These are phyloP conservation scores for Saccharomyces hybrid DNA, from an alignment of 1,139 yeast species.

Conservation along the genomic window DNA sequence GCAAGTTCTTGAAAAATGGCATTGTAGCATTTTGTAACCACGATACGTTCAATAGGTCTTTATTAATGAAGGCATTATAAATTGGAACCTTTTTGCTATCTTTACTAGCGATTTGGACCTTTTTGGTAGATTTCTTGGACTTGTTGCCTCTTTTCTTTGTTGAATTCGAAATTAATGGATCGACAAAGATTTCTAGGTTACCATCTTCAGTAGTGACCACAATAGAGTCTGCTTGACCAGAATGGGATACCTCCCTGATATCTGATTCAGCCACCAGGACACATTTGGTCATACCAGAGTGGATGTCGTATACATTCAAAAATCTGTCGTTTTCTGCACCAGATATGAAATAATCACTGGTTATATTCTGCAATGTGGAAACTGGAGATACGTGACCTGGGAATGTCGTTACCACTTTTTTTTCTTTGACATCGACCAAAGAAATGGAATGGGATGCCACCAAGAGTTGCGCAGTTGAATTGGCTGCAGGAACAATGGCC, in stretches of 20 bases:
- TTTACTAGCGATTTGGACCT: slow-evolving; percentile 37
- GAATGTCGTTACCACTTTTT: slow-evolving; percentile 40
- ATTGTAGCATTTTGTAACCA: slow-evolving; percentile 71
- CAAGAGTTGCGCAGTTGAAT: slow-evolving; percentile 33
- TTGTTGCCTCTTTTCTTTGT: slow-evolving; percentile 36
- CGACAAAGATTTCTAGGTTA: slow-evolving; percentile 52
- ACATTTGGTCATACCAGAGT: slow-evolving; percentile 33
- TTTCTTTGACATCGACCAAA: slow-evolving; percentile 39
- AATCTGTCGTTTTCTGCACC: slow-evolving; percentile 75
- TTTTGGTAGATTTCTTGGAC: slow-evolving; percentile 44
- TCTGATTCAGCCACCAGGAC: slow-evolving; percentile 65
- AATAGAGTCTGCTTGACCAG: slow-evolving; percentile 38
- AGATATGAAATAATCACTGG: slow-evolving; percentile 47
- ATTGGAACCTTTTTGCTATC: slow-evolving; percentile 32
- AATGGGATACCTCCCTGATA: slow-evolving; percentile 40
- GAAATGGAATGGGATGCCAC: slow-evolving; percentile 59
- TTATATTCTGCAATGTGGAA: slow-evolving; percentile 37
- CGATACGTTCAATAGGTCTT: slow-evolving; percentile 40
- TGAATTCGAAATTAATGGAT: slow-evolving; percentile 38
- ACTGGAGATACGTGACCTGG: slow-evolving; percentile 74
- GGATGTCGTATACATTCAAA: slow-evolving; percentile 52
- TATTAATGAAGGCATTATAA: slow-evolving; percentile 39
- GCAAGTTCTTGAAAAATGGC: slow-evolving; percentile 55
- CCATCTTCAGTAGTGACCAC: slow-evolving; percentile 65
- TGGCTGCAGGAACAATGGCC: slow-evolving; percentile 13